phyloP scores from a whole-genome alignment of 331 rosid species.

The Acacia pycnantha region DNA sequence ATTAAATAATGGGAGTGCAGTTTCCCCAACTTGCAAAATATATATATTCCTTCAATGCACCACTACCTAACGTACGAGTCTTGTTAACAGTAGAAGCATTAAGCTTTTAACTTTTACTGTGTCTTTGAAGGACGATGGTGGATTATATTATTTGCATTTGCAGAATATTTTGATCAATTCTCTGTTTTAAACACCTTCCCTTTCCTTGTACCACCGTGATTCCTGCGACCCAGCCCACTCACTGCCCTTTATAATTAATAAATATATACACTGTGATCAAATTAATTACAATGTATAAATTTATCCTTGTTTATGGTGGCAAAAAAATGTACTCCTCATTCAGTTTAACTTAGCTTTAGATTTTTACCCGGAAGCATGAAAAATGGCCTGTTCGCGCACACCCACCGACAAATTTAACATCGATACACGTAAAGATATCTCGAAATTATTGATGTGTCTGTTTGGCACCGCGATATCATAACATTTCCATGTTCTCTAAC shows the following conservation, averaged over 20 bases:
- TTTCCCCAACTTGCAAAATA: neutral
- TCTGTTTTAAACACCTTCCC: neutral
- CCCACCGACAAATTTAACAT: neutral
- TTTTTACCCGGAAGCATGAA: neutral
- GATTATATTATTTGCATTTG: neutral
- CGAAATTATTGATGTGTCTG: neutral
- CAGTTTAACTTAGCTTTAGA: neutral
- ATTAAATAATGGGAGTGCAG: neutral
- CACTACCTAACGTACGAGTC: neutral
- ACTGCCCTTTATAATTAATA: neutral
- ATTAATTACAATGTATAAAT: neutral
- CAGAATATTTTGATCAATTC: slow-evolving; percentile 7
- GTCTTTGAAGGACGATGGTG: neutral
- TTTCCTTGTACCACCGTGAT: neutral
- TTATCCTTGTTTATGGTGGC: no score
- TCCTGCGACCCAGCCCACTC: neutral
- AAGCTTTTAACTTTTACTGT: neutral
- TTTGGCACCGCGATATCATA: neutral
- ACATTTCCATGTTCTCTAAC: neutral
- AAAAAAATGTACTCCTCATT: neutral
- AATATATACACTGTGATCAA: neutral
- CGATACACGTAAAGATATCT: neutral
- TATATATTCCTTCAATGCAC: neutral
- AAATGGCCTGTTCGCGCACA: neutral
- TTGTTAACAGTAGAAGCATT: neutral